Percentiles rank a stretch among this genome's conserved stretches.
Conservation (phyloP, 495 filamentous ascomycete genomes). For the Talaromyces wortmannii region DNA sequence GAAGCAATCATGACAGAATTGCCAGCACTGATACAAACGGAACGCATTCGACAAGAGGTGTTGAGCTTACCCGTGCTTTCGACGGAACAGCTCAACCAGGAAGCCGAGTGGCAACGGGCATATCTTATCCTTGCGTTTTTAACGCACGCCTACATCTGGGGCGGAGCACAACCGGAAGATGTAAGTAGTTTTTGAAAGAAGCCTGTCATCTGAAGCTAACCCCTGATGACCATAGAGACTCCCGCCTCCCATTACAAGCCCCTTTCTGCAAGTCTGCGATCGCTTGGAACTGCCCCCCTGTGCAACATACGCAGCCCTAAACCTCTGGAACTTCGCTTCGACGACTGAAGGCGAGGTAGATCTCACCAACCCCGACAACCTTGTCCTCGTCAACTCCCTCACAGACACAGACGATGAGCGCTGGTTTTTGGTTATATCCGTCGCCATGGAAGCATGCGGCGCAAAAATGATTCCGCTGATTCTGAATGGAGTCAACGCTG, state of each 20-base stretch:
- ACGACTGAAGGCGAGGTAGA: conserved; percentile 45
- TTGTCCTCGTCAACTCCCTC: conserved; percentile 76
- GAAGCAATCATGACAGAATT: conserved; percentile 71
- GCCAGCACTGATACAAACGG: conserved; percentile 68
- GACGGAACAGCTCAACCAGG: conserved; percentile 58
- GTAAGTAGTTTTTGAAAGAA: conserved; percentile 29
- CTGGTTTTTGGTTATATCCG: conserved; percentile 94
- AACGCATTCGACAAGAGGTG: conserved; percentile 64
- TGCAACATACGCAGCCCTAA: conserved; percentile 85
- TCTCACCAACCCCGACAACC: conserved; percentile 55
- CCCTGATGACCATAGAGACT: conserved; percentile 47
- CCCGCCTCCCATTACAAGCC: conserved; percentile 73
- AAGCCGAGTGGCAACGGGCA: conserved; percentile 86
- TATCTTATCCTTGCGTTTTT: conserved; percentile 83
- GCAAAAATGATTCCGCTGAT: conserved; percentile 77
- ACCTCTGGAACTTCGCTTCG: conserved; percentile 83
- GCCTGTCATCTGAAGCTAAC: not conserved
- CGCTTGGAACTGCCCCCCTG: conserved; percentile 84
- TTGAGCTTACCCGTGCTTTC: conserved; percentile 72
- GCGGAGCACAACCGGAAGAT: conserved; percentile 72
- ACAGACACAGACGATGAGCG: conserved; percentile 92
- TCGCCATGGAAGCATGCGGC: conserved; percentile 90
- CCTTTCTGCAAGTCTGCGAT: conserved; percentile 68
- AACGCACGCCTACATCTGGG: conserved; percentile 91
- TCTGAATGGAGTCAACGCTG: conserved; percentile 76